These are phyloP conservation scores for Syzygium syzygioides DNA, from an alignment of 441 rosid genomes.

Conservation along the genomic window DNA sequence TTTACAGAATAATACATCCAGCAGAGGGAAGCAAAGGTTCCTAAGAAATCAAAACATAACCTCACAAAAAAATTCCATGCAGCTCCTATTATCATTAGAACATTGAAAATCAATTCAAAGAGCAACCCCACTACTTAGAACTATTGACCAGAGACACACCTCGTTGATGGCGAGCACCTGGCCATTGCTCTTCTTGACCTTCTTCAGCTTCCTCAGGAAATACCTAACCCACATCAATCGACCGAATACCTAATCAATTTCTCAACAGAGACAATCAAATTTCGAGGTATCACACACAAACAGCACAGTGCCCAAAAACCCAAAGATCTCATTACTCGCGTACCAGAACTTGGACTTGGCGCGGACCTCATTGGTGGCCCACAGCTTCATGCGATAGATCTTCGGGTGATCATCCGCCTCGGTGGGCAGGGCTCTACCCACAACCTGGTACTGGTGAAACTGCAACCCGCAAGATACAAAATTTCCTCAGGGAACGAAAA, in stretches of 20 bases:
- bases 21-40: background rate
- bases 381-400: constrained; percentile 27
- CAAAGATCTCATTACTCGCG: background rate
- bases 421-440: constrained; percentile 29
- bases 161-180: constrained; percentile 28
- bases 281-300: background rate
- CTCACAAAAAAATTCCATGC: background rate
- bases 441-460: constrained; percentile 34
- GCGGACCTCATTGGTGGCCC: constrained; percentile 28
- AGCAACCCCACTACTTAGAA: background rate
- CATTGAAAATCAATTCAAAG: background rate
- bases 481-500: background rate
- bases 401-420: constrained; percentile 23
- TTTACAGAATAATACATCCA: background rate
- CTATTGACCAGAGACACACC: background rate
- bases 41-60: background rate
- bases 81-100: background rate
- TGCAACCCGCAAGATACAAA: background rate
- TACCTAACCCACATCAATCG: constrained; percentile 9
- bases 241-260: background rate
- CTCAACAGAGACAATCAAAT: background rate
- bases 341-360: constrained; percentile 34
- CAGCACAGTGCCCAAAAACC: background rate
- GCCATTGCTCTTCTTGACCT: constrained; percentile 30
- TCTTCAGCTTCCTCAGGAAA: constrained; percentile 28